Evolutionary conservation across 768 basidiomycete genomes (phyloP).

Genomic region (Lepiota venenata): DNA sequence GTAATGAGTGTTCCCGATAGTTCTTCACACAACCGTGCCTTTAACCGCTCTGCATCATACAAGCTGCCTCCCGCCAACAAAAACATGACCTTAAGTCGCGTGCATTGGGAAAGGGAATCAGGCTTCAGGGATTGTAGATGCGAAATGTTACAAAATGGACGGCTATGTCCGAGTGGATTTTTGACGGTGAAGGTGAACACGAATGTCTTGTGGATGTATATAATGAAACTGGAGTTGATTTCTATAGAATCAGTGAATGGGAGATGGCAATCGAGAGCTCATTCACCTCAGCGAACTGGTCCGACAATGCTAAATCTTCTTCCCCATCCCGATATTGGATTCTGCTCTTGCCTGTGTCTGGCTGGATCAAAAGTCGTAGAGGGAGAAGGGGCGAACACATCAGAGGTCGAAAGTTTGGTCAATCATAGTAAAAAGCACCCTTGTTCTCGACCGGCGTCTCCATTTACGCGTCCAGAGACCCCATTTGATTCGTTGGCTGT

Average conservation of each 20-base stretch:
- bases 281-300: constrained; percentile 54
- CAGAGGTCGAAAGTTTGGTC: background rate
- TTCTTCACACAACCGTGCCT: constrained; percentile 33
- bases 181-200: background rate
- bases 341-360: constrained; percentile 50
- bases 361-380: constrained; percentile 57
- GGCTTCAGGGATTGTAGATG: constrained; percentile 80
- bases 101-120: constrained; percentile 67
- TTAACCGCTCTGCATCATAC: constrained; percentile 55
- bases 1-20: background rate
- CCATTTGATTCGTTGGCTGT: constrained; percentile 61
- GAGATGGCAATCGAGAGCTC: constrained; percentile 16
- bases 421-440: constrained; percentile 41
- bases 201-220: constrained; percentile 41
- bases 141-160: constrained; percentile 71
- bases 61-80: constrained; percentile 75
- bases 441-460: constrained; percentile 65
- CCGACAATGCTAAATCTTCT: too few relatives aligned
- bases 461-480: constrained; percentile 71
- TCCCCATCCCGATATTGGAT: constrained; percentile 36
- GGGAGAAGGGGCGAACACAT: too few relatives aligned
- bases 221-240: too few relatives aligned
- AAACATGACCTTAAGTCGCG: constrained; percentile 71
- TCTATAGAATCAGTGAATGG: constrained; percentile 27
- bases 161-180: constrained; percentile 22